Evolutionary conservation across 805 yeast genomes (phyloP).

Genomic region (Priceomyces medius): DNA sequence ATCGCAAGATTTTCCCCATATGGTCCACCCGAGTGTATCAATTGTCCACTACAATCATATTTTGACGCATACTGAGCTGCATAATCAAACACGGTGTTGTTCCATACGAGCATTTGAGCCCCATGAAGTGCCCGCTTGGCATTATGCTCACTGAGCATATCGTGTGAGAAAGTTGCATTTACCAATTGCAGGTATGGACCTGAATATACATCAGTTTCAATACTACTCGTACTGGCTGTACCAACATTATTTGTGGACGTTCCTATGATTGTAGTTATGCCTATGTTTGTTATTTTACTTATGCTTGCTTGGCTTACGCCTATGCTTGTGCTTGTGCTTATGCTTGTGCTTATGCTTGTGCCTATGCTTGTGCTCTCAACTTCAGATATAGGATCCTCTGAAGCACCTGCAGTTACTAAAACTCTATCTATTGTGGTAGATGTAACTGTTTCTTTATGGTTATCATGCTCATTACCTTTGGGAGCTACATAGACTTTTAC

Average conservation of each 20-base stretch:
- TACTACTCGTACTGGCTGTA: background rate
- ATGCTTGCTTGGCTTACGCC: background rate
- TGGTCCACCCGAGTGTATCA: slow-evolving; percentile 34
- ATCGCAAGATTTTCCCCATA: slow-evolving; percentile 42
- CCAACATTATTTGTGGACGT: background rate
- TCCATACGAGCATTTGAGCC: slow-evolving; percentile 31
- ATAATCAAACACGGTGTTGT: slow-evolving; percentile 25
- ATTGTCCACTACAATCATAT: slow-evolving; percentile 35
- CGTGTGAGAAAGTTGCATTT: slow-evolving; percentile 17
- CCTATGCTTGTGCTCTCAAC: background rate
- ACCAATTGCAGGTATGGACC: background rate
- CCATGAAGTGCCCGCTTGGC: slow-evolving; percentile 28
- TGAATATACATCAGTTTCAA: background rate
- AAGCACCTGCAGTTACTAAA: background rate
- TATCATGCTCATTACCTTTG: background rate
- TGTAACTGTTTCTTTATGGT: background rate
- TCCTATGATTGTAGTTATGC: background rate
- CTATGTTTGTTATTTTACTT: background rate
- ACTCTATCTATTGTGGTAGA: background rate
- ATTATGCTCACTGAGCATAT: slow-evolving; percentile 29
- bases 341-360: background rate
- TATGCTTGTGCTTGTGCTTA: background rate
- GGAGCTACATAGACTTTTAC: slow-evolving; percentile 4
- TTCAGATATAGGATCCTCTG: background rate
- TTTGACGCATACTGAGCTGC: slow-evolving; percentile 31